Evolutionary conservation across 108 stramenopile genomes (phyloP).

Genomic region (Skeletonema menzelii): DNA sequence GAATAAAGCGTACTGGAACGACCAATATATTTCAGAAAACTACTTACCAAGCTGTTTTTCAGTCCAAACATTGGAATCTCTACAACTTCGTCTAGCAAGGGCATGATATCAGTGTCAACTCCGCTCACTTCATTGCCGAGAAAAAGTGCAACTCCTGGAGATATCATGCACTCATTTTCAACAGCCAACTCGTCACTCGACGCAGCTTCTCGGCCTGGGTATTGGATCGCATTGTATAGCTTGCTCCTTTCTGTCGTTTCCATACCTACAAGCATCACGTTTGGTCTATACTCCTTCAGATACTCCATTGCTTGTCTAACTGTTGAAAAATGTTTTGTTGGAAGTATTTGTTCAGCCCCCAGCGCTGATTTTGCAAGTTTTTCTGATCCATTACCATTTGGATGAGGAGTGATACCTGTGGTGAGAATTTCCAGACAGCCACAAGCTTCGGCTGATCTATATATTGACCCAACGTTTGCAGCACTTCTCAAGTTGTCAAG

Average conservation of each 20-base stretch:
- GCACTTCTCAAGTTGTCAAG: conserved; percentile 88
- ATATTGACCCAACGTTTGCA: conserved; percentile 87
- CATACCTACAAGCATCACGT: conserved; percentile 62
- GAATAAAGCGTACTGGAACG: no score
- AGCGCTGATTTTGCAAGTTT: conserved; percentile 84
- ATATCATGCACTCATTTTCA: conserved; percentile 15
- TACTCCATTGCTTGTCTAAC: conserved; percentile 59
- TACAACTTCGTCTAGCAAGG: conserved; percentile 62
- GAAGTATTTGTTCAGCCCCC: conserved; percentile 68
- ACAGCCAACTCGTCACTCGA: not conserved
- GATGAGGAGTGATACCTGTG: conserved; percentile 85
- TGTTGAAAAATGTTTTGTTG: conserved; percentile 69
- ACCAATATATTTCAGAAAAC: no score
- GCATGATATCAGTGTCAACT: conserved; percentile 62
- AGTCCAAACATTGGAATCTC: conserved; percentile 87
- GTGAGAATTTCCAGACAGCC: conserved; percentile 60
- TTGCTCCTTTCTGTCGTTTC: conserved; percentile 80
- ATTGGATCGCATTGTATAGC: conserved; percentile 54
- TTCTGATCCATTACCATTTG: conserved; percentile 68
- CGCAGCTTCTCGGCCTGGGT: conserved; percentile 27
- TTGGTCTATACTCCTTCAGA: conserved; percentile 38
- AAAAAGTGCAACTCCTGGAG: conserved; percentile 60
- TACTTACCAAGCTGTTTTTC: conserved; percentile 68
- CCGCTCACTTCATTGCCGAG: conserved; percentile 90
- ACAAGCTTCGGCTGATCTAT: conserved; percentile 85